Conservation (phyloP, 331 rosid genomes). For the Phaseolus coccineus region DNA sequence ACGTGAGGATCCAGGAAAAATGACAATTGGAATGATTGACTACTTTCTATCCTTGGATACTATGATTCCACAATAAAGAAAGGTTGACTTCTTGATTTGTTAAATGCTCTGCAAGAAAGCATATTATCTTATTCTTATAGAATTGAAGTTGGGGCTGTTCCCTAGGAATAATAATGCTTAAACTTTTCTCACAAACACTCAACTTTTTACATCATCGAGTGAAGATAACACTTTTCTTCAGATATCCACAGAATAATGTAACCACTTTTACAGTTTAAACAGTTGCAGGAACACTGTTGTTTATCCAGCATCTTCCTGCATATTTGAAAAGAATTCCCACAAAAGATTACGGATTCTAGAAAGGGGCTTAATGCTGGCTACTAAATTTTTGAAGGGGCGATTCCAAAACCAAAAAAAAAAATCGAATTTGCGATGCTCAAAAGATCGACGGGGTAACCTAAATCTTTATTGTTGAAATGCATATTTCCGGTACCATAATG, state of each 20-base stretch:
- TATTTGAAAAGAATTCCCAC: slow-evolving; percentile 4
- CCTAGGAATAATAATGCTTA: slow-evolving; percentile 38
- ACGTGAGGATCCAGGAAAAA: slow-evolving; percentile 39
- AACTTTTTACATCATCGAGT: slow-evolving; percentile 29
- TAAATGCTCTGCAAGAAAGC: slow-evolving; percentile 32
- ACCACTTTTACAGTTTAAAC: slow-evolving; percentile 4
- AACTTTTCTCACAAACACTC: slow-evolving; percentile 39
- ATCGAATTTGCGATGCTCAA: slow-evolving; percentile 24
- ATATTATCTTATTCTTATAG: slow-evolving; percentile 31
- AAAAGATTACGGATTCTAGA: neutral
- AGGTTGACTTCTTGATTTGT: slow-evolving; percentile 30
- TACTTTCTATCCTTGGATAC: slow-evolving; percentile 25
- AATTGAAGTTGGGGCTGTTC: slow-evolving; percentile 25
- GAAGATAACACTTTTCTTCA: slow-evolving; percentile 25
- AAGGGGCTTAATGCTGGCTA: neutral
- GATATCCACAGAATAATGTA: neutral
- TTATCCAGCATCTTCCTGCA: slow-evolving; percentile 16
- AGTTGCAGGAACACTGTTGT: slow-evolving; percentile 5
- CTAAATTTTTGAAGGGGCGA: slow-evolving; percentile 6
- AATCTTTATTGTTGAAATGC: neutral
- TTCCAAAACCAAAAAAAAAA: neutral
- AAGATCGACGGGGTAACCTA: slow-evolving; percentile 2
- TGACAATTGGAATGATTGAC: slow-evolving; percentile 33
- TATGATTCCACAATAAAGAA: slow-evolving; percentile 39
- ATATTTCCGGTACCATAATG: neutral